Percentiles rank a stretch among this genome's conserved stretches.
These are phyloP conservation scores for Effrenium voratum DNA, from an alignment of 73 alveolate genomes.

Conservation along the genomic window DNA sequence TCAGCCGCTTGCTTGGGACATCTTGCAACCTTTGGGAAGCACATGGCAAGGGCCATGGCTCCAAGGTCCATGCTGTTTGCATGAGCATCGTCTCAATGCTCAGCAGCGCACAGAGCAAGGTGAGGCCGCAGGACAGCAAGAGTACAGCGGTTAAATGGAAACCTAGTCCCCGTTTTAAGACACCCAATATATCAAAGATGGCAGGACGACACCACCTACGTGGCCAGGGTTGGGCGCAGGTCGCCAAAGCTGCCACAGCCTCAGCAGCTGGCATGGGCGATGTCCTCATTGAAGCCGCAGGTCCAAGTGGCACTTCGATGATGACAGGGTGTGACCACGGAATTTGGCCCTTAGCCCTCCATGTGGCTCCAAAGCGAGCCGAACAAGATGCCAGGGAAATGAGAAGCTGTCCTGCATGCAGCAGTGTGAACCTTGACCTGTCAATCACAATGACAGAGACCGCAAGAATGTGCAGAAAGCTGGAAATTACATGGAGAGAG, in stretches of 20 bases:
- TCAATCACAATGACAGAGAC: too few relatives aligned
- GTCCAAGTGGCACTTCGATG: conserved; percentile 69
- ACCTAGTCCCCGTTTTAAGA: too few relatives aligned
- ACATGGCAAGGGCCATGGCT: too few relatives aligned
- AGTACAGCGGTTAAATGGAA: too few relatives aligned
- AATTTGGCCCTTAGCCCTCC: too few relatives aligned
- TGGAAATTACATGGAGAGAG: too few relatives aligned
- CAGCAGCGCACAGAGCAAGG: conserved; percentile 77
- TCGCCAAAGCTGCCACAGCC: conserved; percentile 37
- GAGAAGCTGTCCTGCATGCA: too few relatives aligned
- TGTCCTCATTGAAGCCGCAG: background rate
- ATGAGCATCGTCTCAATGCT: conserved; percentile 91
- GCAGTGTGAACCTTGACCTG: too few relatives aligned
- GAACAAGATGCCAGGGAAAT: too few relatives aligned
- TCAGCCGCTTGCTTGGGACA: conserved; percentile 1
- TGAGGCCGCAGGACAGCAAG: conserved; percentile 60
- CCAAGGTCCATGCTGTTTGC: conserved; percentile 79
- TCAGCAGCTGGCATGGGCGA: background rate
- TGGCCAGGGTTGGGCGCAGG: conserved; percentile 29
- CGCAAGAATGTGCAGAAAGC: too few relatives aligned
- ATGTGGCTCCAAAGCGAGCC: too few relatives aligned
- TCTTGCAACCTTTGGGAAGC: background rate
- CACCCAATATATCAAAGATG: background rate
- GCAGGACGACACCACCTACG: conserved; percentile 37
- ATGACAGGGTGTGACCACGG: conserved; percentile 44